A percentile compares a stretch with the other conserved stretches of the same genome.
These are phyloP conservation scores for Ganoderma meredithae DNA, from an alignment of 1,284 basidiomycete genomes.

Conservation along the genomic window DNA sequence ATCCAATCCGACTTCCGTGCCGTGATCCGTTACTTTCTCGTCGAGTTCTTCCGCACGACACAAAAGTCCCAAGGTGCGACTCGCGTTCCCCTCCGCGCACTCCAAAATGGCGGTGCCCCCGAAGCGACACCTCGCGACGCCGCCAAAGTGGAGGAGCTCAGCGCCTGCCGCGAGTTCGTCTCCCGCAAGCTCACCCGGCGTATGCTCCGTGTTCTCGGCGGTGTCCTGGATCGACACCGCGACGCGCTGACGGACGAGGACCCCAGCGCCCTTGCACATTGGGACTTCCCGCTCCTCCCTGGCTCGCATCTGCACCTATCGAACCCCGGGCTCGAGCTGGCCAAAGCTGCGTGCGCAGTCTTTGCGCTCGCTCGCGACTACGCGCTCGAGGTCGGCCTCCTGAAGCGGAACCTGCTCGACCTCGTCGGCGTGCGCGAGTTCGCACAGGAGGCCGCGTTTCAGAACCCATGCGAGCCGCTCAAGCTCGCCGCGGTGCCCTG, in stretches of 20 bases:
- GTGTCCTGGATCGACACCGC: slow-evolving; percentile 71
- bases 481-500: slow-evolving; percentile 91
- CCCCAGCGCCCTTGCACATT: slow-evolving; percentile 53
- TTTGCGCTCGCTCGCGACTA: slow-evolving; percentile 83
- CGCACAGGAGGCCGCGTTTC: slow-evolving; percentile 82
- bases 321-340: slow-evolving; percentile 88
- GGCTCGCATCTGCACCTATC: slow-evolving; percentile 82
- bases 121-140: slow-evolving; percentile 73
- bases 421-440: slow-evolving; percentile 91
- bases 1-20: slow-evolving; percentile 84
- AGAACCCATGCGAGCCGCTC: slow-evolving; percentile 93
- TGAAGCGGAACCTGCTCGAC: slow-evolving; percentile 92
- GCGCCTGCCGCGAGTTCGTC: slow-evolving; percentile 78
- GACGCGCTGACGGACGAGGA: slow-evolving; percentile 68
- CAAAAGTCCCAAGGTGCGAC: slow-evolving; percentile 65
- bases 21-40: slow-evolving; percentile 85
- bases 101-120: slow-evolving; percentile 70
- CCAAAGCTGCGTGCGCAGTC: slow-evolving; percentile 89
- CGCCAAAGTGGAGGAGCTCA: slow-evolving; percentile 74
- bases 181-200: slow-evolving; percentile 84
- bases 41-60: slow-evolving; percentile 85
- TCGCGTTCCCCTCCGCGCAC: slow-evolving; percentile 77
- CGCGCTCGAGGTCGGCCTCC: slow-evolving; percentile 85
- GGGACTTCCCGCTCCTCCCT: slow-evolving; percentile 88
- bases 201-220: slow-evolving; percentile 77